These are phyloP conservation scores for Phytophthora pseudosyringae DNA, from an alignment of 352 stramenopile genomes.

Conservation along the genomic window DNA sequence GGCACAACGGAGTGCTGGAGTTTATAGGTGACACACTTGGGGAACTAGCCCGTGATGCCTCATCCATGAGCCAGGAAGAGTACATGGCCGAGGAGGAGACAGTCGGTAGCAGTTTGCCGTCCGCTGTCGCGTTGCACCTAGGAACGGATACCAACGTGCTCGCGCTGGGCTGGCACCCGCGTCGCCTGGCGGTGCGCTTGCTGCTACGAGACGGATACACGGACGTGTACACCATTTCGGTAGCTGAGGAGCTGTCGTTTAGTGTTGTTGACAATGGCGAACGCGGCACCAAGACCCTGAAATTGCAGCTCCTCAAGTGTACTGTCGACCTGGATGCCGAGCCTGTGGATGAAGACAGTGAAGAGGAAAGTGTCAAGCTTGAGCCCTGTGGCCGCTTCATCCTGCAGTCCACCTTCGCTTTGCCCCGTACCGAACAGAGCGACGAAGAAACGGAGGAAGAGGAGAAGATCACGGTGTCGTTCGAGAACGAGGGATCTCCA, in stretches of 20 bases:
- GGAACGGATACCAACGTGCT: constrained; percentile 31
- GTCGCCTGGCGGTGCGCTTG: constrained; percentile 16
- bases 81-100: constrained; percentile 20
- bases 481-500: constrained; percentile 13
- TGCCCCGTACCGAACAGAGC: not conserved
- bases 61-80: constrained; percentile 21
- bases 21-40: constrained; percentile 38
- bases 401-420: constrained; percentile 30
- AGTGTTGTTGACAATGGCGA: constrained; percentile 12
- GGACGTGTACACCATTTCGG: constrained; percentile 40
- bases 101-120: constrained; percentile 23
- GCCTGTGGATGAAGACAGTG: constrained; percentile 1
- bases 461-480: constrained; percentile 20
- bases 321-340: constrained; percentile 13
- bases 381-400: constrained; percentile 29
- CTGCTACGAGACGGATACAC: constrained; percentile 38
- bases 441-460: constrained; percentile 18
- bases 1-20: constrained; percentile 26
- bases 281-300: constrained; percentile 19
- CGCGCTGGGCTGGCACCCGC: constrained; percentile 31
- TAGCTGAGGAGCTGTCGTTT: constrained; percentile 19
- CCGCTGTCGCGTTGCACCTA: constrained; percentile 30
- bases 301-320: constrained; percentile 35
- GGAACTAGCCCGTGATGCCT: constrained; percentile 22
- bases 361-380: constrained; percentile 17